Conservation (phyloP, 768 basidiomycete genomes). For the Termitomyces sp. region DNA sequence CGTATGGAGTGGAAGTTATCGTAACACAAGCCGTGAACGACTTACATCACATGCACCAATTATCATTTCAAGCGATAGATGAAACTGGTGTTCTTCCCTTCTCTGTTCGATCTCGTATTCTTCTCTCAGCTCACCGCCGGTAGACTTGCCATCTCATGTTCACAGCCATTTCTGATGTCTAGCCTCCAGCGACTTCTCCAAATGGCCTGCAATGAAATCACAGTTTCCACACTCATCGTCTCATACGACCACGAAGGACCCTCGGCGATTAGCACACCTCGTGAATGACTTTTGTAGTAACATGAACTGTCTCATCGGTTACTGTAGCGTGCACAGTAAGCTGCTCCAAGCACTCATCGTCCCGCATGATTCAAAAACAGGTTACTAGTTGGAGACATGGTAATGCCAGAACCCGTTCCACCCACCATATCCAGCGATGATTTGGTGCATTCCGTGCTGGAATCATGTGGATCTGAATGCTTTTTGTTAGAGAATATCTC, state of each 20-base stretch:
- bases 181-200: slow-evolving; percentile 27
- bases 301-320: slow-evolving; percentile 44
- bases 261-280: slow-evolving; percentile 27
- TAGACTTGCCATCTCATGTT: not conserved
- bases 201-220: slow-evolving; percentile 21
- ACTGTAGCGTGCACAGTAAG: slow-evolving; percentile 50
- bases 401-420: slow-evolving; percentile 21
- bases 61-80: slow-evolving; percentile 47
- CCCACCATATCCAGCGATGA: slow-evolving; percentile 21
- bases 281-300: slow-evolving; percentile 48
- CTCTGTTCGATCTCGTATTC: slow-evolving; percentile 26
- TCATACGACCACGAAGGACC: slow-evolving; percentile 9
- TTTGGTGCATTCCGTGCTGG: slow-evolving; percentile 11
- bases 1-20: slow-evolving; percentile 43
- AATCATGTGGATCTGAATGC: slow-evolving; percentile 31
- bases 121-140: slow-evolving; percentile 20
- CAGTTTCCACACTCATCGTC: slow-evolving; percentile 3
- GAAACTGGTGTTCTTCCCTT: slow-evolving; percentile 42
- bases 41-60: slow-evolving; percentile 31
- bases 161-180: not conserved
- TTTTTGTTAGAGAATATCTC: slow-evolving; percentile 20
- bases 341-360: not conserved
- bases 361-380: not conserved
- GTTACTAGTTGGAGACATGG: slow-evolving; percentile 23
- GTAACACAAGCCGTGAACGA: slow-evolving; percentile 43